Percentiles rank a stretch among this genome's conserved stretches.
These are phyloP conservation scores for Phoma herbarum DNA, from an alignment of 2,329 filamentous ascomycete genomes.

Conservation along the genomic window DNA sequence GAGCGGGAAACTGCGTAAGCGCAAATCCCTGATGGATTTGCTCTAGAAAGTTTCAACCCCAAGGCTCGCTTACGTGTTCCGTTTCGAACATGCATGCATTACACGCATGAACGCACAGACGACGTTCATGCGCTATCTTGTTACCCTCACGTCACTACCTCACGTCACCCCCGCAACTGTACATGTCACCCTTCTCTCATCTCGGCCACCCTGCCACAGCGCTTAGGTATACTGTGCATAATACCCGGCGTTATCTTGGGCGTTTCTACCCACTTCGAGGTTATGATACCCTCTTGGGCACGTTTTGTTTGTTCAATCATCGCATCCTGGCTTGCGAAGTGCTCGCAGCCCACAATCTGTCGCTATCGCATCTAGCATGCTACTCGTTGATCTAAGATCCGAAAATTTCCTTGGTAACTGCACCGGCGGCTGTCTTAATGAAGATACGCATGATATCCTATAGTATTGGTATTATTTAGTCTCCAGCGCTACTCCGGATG, in stretches of 20 bases:
- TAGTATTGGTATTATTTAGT: slow-evolving; percentile 23
- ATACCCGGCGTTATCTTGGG: slow-evolving; percentile 25
- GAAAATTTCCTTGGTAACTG: slow-evolving; percentile 3
- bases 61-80: slow-evolving; percentile 26
- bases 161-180: slow-evolving; percentile 19
- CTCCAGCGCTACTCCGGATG: slow-evolving; percentile 6
- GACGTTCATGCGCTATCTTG: slow-evolving; percentile 24
- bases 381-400: slow-evolving; percentile 21
- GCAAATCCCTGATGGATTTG: slow-evolving; percentile 51
- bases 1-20: slow-evolving; percentile 43
- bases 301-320: slow-evolving; percentile 12
- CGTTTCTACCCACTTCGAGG: slow-evolving; percentile 12
- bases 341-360: slow-evolving; percentile 32
- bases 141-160: slow-evolving; percentile 12
- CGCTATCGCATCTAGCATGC: slow-evolving; percentile 32
- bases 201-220: slow-evolving; percentile 18
- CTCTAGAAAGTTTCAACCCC: slow-evolving; percentile 28
- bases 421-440: slow-evolving; percentile 16
- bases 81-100: slow-evolving; percentile 29
- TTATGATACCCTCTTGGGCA: slow-evolving; percentile 26
- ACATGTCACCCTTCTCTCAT: slow-evolving; percentile 19
- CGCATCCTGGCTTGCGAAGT: slow-evolving; percentile 27
- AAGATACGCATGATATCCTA: slow-evolving; percentile 19
- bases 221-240: slow-evolving; percentile 24
- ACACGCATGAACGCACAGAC: slow-evolving; percentile 27